Base-by-base conservation (phyloP, 108 stramenopile genomes). In the Asterionellopsis glacialis region DNA sequence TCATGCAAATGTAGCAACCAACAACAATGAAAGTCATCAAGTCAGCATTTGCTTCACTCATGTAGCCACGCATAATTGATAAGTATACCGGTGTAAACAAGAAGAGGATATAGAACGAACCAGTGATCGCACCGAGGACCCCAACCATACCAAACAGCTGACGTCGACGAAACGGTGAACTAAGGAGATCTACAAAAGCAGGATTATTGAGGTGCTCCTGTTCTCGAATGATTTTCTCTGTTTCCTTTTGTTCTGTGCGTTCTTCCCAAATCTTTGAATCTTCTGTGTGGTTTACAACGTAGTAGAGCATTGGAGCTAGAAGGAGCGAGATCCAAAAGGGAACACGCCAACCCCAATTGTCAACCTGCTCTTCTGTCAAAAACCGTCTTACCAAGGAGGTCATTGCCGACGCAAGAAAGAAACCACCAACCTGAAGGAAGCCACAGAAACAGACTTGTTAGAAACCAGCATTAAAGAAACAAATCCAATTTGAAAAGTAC, bases 331-430 rank as follows among this genome's bases (percentile, higher is more conserved):
- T 77, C 57, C 69, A 69, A 51, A 92, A 92, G 13, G 87, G 87
- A 18, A 87, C 57, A 0, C 90, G 61, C 90, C 90, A 92, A 50
- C 82, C 90, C 85, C 85, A 92, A 11, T 27, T 49, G 16, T 84
- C 43, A 18, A 92, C 79, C 48, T 81, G 70, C 26, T 84, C 81
- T 4, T 84, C 73, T 10, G 78, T 72, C 7, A 83, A 72, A 25
- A 79, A 28, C 45, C 68, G 68, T 38, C 89, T 74, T 0, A 84
- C 59, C 14, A 76, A 59, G 14, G 85, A 68, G 0, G 82, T 79
- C 15, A 80, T 79, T 9, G 73, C 56, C 13, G 83, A 84, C 14
- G 83, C 83, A 42, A 84, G 44, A 54, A 84, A 27, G 51, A 84
- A 84, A 0, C 83, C 83, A 50, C 83, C 83, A n/a, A 84, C 81